Conservation (phyloP, 305 asterid genomes). For the Petunia hybrid region DNA sequence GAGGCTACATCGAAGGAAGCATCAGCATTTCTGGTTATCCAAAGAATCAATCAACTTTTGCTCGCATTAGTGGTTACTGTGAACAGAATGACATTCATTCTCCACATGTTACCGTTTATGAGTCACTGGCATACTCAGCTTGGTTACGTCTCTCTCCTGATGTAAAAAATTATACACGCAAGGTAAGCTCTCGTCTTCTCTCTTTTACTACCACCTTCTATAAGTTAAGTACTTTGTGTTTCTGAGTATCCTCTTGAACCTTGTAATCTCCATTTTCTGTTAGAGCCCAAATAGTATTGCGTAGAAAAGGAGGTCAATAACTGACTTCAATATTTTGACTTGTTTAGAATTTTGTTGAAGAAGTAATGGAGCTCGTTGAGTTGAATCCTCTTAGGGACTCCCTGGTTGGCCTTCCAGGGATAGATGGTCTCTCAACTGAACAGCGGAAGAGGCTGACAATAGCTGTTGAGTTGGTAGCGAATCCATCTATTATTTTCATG, state of each 20-base stretch:
- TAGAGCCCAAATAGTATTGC: background rate
- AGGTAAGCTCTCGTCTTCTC: slow-evolving; percentile 46
- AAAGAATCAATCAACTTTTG: slow-evolving; percentile 87
- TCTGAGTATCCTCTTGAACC: background rate
- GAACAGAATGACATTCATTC: slow-evolving; percentile 96
- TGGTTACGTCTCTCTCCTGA: slow-evolving; percentile 94
- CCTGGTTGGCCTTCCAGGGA: slow-evolving; percentile 96
- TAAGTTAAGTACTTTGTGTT: slow-evolving; percentile 13
- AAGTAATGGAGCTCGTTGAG: slow-evolving; percentile 95
- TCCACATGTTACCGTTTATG: slow-evolving; percentile 86
- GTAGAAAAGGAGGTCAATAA: background rate
- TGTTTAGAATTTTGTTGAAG: slow-evolving; percentile 84
- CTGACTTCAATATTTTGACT: slow-evolving; percentile 4
- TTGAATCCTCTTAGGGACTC: slow-evolving; percentile 69
- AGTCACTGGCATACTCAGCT: slow-evolving; percentile 89
- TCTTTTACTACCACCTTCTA: background rate
- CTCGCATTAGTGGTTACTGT: slow-evolving; percentile 91
- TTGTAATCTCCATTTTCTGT: background rate
- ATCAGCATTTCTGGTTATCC: slow-evolving; percentile 85
- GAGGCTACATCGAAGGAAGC: slow-evolving; percentile 82
- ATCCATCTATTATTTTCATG: slow-evolving; percentile 97
- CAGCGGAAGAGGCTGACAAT: slow-evolving; percentile 96
- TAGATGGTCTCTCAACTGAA: slow-evolving; percentile 93
- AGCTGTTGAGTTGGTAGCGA: slow-evolving; percentile 94
- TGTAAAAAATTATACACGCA: slow-evolving; percentile 58